These are phyloP conservation scores for Phytophthora colocasiae DNA, from an alignment of 352 stramenopile genomes.

Conservation along the genomic window DNA sequence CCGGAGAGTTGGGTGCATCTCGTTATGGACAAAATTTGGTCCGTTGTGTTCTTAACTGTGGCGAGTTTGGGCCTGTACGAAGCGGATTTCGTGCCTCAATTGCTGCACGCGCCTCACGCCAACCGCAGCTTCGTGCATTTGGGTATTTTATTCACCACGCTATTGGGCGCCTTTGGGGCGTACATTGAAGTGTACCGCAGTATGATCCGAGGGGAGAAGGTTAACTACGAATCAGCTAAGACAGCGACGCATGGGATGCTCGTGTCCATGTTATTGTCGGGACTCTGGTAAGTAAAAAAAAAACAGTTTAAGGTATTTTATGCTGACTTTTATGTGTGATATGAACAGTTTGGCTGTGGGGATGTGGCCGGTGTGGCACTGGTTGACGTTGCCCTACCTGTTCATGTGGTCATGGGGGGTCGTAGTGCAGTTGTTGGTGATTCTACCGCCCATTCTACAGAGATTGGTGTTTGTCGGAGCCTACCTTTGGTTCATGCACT, in stretches of 20 bases:
- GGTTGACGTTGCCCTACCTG: conserved; percentile 76
- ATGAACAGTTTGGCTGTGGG: conserved; percentile 64
- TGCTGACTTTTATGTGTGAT: background rate
- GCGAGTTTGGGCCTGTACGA: conserved; percentile 64
- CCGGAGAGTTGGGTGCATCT: conserved; percentile 49
- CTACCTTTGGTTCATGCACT: conserved; percentile 84
- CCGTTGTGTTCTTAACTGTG: conserved; percentile 61
- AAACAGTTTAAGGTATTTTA: too few relatives aligned
- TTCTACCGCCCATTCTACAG: conserved; percentile 67
- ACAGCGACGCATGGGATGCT: conserved; percentile 78
- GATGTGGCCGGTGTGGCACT: conserved; percentile 80
- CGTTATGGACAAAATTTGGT: conserved; percentile 63
- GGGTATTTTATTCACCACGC: conserved; percentile 56
- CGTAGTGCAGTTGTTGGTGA: conserved; percentile 70
- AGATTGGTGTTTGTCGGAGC: conserved; percentile 63
- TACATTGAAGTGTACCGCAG: conserved; percentile 83
- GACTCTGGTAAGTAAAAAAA: conserved; percentile 54
- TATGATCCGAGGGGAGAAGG: conserved; percentile 60
- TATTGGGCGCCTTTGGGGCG: conserved; percentile 62
- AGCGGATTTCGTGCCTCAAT: conserved; percentile 58
- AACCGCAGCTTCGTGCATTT: conserved; percentile 62
- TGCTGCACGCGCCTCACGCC: conserved; percentile 63
- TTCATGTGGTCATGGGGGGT: conserved; percentile 89
- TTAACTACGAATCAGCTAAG: conserved; percentile 68
- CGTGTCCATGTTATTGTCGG: conserved; percentile 59